Conservation (phyloP, 2,329 filamentous ascomycete species). For the Mycosphaerella sp. region DNA sequence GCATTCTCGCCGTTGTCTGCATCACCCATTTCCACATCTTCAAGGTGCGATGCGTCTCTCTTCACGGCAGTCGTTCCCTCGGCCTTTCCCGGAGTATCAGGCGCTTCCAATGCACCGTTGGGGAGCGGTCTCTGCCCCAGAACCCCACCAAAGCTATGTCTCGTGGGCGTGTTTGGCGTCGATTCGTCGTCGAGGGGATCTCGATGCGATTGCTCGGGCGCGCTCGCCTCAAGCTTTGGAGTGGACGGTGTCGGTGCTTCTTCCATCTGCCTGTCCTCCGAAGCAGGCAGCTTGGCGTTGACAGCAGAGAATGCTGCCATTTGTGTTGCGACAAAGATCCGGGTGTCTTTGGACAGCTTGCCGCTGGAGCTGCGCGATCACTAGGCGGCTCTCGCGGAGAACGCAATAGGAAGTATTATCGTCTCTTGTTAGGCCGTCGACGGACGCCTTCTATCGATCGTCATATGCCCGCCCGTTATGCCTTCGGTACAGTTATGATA, state of each 20-base stretch:
- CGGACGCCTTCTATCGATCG: not conserved
- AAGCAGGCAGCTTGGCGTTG: constrained; percentile 26
- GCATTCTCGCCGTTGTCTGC: constrained; percentile 67
- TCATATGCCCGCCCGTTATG: constrained; percentile 3
- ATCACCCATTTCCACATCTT: constrained; percentile 67
- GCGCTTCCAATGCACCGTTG: constrained; percentile 24
- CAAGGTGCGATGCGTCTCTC: constrained; percentile 57
- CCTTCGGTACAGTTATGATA: not conserved
- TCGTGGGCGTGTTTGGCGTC: constrained; percentile 57
- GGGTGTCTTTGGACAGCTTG: constrained; percentile 15
- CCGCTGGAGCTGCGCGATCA: constrained; percentile 21
- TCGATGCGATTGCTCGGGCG: constrained; percentile 37
- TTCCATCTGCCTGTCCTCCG: constrained; percentile 41
- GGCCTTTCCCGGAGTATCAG: constrained; percentile 10
- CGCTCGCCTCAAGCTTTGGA: constrained; percentile 48
- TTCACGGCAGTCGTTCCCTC: constrained; percentile 36
- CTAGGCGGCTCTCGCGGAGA: constrained; percentile 3
- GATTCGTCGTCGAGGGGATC: constrained; percentile 37
- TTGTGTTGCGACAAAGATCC: constrained; percentile 11
- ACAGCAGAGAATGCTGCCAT: constrained; percentile 39
- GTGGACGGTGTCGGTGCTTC: constrained; percentile 45
- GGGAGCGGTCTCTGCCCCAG: constrained; percentile 44
- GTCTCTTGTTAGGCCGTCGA: constrained; percentile 2
- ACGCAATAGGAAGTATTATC: constrained; percentile 2
- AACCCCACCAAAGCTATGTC: constrained; percentile 46